These are phyloP conservation scores for Teratosphaeria epicoccoides DNA, from an alignment of 2,329 filamentous ascomycete genomes.

Conservation along the genomic window DNA sequence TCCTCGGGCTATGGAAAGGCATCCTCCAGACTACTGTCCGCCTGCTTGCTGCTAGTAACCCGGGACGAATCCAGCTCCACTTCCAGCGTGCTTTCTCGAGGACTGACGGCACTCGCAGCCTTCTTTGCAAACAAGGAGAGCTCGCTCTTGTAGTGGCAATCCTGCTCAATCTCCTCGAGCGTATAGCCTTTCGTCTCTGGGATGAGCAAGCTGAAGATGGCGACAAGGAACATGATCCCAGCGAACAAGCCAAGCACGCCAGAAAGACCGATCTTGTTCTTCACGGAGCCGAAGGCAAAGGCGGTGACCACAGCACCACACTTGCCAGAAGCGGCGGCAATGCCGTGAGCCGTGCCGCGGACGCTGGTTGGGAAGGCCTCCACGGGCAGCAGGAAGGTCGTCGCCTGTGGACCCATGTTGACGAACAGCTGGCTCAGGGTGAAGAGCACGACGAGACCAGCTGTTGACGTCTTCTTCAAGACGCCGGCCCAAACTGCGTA, in stretches of 20 bases:
- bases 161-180: slow-evolving; percentile 3
- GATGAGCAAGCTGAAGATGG: slow-evolving; percentile 1
- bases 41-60: not conserved
- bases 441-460: slow-evolving; percentile 3
- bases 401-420: slow-evolving; percentile 32
- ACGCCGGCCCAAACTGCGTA: slow-evolving; percentile 5
- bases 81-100: not conserved
- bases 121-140: not conserved
- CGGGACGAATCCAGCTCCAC: not conserved
- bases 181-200: slow-evolving; percentile 4
- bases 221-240: slow-evolving; percentile 3
- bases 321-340: slow-evolving; percentile 42
- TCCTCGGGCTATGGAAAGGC: not conserved
- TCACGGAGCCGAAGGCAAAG: slow-evolving; percentile 22
- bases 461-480: not conserved
- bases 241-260: slow-evolving; percentile 2
- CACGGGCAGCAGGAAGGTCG: slow-evolving; percentile 32
- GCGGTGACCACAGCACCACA: slow-evolving; percentile 38
- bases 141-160: not conserved
- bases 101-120: not conserved
- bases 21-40: not conserved
- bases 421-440: slow-evolving; percentile 36
- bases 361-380: slow-evolving; percentile 47
- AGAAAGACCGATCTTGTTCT: slow-evolving; percentile 1
- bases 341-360: slow-evolving; percentile 42